Percentiles rank a stretch among this genome's conserved stretches.
Conservation (phyloP, 352 stramenopile genomes). For the Thalassiosira hispida region DNA sequence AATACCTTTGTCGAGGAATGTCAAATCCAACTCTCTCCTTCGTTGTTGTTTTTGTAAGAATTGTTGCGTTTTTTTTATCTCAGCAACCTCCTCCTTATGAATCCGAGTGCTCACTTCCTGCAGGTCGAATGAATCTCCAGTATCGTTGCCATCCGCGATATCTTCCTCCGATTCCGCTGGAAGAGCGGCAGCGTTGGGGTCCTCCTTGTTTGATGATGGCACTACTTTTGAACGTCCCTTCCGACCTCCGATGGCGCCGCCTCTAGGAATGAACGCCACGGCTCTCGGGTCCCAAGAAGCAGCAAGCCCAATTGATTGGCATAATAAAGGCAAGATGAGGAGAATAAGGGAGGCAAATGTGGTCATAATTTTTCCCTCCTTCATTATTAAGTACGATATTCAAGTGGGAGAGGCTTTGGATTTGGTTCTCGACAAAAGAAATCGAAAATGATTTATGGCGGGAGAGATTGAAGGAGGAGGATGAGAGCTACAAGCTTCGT, state of each 20-base stretch:
- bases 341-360: too few species aligned
- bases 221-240: not conserved
- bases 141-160: not conserved
- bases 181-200: not conserved
- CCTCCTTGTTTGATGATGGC: not conserved
- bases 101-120: not conserved
- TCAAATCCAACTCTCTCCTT: slow-evolving; percentile 50
- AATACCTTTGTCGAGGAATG: slow-evolving; percentile 58
- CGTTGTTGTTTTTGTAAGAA: slow-evolving; percentile 51
- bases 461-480: too few species aligned
- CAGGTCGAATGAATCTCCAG: slow-evolving; percentile 6
- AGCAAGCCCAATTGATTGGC: too few species aligned
- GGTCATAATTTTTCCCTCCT: too few species aligned
- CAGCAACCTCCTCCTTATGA: slow-evolving; percentile 27
- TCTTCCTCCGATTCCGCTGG: not conserved
- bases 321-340: too few species aligned
- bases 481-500: too few species aligned
- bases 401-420: too few species aligned
- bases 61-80: slow-evolving; percentile 51
- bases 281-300: too few species aligned
- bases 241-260: not conserved
- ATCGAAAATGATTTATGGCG: too few species aligned
- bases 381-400: too few species aligned
- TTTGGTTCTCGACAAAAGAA: too few species aligned
- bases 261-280: too few species aligned